A percentile compares a stretch with the other conserved stretches of the same genome.
Conservation (phyloP, 768 basidiomycete genomes). For the Artomyces pyxidatus region DNA sequence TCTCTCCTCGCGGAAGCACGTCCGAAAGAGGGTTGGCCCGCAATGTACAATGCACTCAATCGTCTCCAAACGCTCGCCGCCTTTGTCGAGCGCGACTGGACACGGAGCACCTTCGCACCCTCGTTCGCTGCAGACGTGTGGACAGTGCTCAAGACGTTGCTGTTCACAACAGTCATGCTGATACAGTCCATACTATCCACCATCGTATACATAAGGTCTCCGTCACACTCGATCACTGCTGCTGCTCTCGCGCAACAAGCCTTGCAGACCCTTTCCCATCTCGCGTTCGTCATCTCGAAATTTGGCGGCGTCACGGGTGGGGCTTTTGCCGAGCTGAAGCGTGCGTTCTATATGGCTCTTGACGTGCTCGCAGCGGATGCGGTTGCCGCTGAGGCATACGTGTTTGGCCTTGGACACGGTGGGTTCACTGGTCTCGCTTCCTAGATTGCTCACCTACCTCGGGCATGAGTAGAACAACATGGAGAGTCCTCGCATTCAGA, state of each 20-base stretch:
- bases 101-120: constrained; percentile 24
- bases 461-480: too few relatives aligned
- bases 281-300: constrained; percentile 71
- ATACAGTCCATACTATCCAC: constrained; percentile 52
- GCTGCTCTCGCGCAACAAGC: constrained; percentile 44
- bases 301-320: constrained; percentile 67
- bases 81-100: constrained; percentile 22
- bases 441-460: background rate
- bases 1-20: constrained; percentile 20
- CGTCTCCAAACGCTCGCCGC: constrained; percentile 17
- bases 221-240: constrained; percentile 23
- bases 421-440: background rate
- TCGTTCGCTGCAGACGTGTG: constrained; percentile 46
- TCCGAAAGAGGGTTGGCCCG: constrained; percentile 19
- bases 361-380: constrained; percentile 52
- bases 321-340: constrained; percentile 62
- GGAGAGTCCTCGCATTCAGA: background rate
- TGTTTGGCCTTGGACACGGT: constrained; percentile 24
- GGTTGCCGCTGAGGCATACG: constrained; percentile 30
- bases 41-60: constrained; percentile 15
- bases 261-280: constrained; percentile 51
- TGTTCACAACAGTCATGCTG: constrained; percentile 71
- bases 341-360: constrained; percentile 67
- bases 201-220: constrained; percentile 33
- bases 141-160: constrained; percentile 61